A percentile compares a stretch with the other conserved stretches of the same genome.
These are phyloP conservation scores for Panellus pusillus DNA, from an alignment of 768 basidiomycete species.

Conservation along the genomic window DNA sequence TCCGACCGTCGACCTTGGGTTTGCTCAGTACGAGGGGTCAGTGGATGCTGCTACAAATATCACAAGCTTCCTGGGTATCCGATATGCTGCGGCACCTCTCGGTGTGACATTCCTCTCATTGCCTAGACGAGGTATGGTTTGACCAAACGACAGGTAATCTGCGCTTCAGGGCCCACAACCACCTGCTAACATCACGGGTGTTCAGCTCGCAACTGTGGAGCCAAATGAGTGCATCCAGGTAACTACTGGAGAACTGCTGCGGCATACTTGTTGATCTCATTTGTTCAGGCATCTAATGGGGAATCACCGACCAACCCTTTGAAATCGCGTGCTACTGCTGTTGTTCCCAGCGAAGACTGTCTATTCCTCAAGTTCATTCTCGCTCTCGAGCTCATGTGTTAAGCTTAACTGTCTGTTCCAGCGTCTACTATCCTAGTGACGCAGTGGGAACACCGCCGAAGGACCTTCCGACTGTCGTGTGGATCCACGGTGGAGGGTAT, in stretches of 20 bases:
- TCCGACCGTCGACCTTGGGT: conserved; percentile 31
- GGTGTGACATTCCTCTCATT: conserved; percentile 19
- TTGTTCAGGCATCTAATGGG: no score
- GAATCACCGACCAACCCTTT: no score
- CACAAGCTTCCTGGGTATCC: conserved; percentile 29
- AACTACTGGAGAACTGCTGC: conserved; percentile 19
- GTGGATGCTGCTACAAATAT: conserved; percentile 20
- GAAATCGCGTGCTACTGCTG: no score
- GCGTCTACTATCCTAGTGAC: no score
- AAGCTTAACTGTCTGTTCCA: no score
- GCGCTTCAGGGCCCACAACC: conserved; percentile 37
- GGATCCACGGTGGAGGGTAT: no score
- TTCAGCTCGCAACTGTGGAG: conserved; percentile 33
- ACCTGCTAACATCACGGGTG: conserved; percentile 27
- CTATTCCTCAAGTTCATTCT: no score
- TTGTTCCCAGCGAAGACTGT: no score
- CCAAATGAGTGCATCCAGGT: conserved; percentile 35
- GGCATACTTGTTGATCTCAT: no score
- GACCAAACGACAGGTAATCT: conserved; percentile 32
- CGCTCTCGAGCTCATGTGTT: no score
- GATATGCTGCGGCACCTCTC: conserved; percentile 38
- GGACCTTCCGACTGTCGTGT: no score
- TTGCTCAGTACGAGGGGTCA: conserved; percentile 29
- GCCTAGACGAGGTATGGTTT: conserved; percentile 26
- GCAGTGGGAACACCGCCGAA: no score